Evolutionary conservation across 1,284 basidiomycete species (phyloP), one percentile per base, ranked within the genome.

Genomic region (Ustilago esculenta): DNA sequence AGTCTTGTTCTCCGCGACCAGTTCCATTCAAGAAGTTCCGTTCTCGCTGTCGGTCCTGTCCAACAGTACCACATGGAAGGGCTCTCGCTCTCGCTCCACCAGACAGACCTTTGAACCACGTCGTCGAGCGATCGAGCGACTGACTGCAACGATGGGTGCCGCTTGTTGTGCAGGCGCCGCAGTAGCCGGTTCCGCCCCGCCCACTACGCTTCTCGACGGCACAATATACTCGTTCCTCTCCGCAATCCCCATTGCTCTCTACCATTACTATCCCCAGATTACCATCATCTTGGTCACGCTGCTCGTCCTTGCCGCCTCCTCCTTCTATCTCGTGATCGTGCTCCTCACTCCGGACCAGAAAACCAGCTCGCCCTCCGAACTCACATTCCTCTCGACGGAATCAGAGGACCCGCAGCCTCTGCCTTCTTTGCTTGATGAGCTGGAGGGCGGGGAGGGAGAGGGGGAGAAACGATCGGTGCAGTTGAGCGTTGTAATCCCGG

Each of bases 401-500:
- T 21, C 18, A 12, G 25, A 51, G 21, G 5, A 32, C n/a, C 46
- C 57, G 2, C 57, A 51, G 15, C 41, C 44, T 2, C 30, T 71
- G 17, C 44, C 68, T 10, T 49, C 21, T 4, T 11, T 71, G 17
- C 15, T 47, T 17, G 61, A 60, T 2, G 52, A 55, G 0, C 3
- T 30, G 12, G 45, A 47, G 21, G 35, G n/a, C n/a, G n/a, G 36
- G n/a, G 29, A 37, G 6, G 21, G 42, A 6, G 24, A 21, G 2
- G 33, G 33, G 1, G 5, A 35, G 24, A 43, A 48, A 18, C 60
- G 75, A 2, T 53, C 47, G 5, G 70, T 83, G 35, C 79, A 81
- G 35, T 84, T 97, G 25, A 89, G 88, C 18, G 86, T 96, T 64
- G 86, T 96, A 56, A 88, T 96, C 8, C 94, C 94, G 12, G 93